Conservation (phyloP, 352 stramenopile species). For the Globisporangium rhizosaccharum region DNA sequence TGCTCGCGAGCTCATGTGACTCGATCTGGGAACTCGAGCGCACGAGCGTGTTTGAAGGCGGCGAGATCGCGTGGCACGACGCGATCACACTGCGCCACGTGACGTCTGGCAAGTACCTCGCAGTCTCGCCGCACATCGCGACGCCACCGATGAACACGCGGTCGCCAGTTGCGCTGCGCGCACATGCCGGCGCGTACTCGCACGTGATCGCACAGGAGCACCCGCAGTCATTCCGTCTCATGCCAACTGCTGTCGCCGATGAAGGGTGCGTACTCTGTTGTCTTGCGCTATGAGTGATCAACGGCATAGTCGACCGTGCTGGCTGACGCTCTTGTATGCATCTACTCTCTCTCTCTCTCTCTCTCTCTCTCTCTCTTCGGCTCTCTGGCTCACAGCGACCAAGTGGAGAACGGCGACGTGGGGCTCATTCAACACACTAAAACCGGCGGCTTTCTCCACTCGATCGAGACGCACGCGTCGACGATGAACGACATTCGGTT, state of each 20-base stretch:
- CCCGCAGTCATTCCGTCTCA: conserved; percentile 47
- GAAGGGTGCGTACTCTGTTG: conserved; percentile 35
- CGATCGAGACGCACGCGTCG: conserved; percentile 55
- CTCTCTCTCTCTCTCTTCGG: background rate
- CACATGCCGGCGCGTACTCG: conserved; percentile 16
- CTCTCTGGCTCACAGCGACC: conserved; percentile 18
- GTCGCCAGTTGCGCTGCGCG: conserved; percentile 16
- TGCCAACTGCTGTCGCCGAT: conserved; percentile 48
- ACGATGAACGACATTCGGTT: conserved; percentile 61
- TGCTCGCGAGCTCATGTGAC: conserved; percentile 31
- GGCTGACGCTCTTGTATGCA: background rate
- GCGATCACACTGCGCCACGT: conserved; percentile 47
- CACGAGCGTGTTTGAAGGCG: conserved; percentile 43
- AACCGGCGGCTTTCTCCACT: conserved; percentile 55
- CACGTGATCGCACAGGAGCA: conserved; percentile 29
- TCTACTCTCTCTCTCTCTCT: background rate
- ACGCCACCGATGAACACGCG: conserved; percentile 15
- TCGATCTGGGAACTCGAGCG: conserved; percentile 63
- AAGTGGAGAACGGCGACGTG: conserved; percentile 47
- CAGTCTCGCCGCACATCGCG: conserved; percentile 15
- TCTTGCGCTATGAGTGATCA: background rate
- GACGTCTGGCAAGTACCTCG: conserved; percentile 50
- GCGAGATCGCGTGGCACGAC: conserved; percentile 49
- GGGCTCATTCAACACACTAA: conserved; percentile 50
- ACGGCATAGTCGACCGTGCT: background rate